Conservation (phyloP, 2,329 filamentous ascomycete species). For the Venturia nashicola region DNA sequence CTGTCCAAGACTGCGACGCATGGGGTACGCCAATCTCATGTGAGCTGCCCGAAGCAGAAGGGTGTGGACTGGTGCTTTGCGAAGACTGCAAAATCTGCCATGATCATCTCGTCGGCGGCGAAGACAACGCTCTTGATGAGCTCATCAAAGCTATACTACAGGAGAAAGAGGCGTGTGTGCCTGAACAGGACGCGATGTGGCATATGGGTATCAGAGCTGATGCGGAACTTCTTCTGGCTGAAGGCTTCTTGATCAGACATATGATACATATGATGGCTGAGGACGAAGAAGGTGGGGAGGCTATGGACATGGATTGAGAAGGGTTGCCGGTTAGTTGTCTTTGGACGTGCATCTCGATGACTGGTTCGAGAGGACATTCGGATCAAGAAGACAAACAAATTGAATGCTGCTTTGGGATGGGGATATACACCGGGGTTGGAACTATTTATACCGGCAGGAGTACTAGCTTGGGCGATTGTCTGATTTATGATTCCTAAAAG, state of each 20-base stretch:
- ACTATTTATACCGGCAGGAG: neutral
- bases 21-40: neutral
- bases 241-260: neutral
- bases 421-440: too few species aligned
- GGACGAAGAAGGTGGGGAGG: neutral
- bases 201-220: constrained; percentile 1
- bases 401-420: neutral
- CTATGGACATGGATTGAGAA: constrained; percentile 4
- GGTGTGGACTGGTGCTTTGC: constrained; percentile 2
- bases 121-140: neutral
- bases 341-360: neutral
- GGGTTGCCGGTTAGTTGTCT: neutral
- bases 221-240: neutral
- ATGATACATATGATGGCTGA: neutral
- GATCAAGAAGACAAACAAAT: neutral
- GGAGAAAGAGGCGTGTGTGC: neutral
- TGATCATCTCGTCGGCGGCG: neutral
- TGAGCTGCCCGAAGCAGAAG: neutral
- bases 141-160: neutral
- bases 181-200: neutral
- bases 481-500: neutral
- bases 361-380: too few species aligned
- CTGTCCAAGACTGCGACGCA: neutral
- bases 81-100: constrained; percentile 3
- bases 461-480: neutral